Base-by-base conservation (phyloP, 2,329 filamentous ascomycete species). In the Torrubiella hemipterigena region DNA sequence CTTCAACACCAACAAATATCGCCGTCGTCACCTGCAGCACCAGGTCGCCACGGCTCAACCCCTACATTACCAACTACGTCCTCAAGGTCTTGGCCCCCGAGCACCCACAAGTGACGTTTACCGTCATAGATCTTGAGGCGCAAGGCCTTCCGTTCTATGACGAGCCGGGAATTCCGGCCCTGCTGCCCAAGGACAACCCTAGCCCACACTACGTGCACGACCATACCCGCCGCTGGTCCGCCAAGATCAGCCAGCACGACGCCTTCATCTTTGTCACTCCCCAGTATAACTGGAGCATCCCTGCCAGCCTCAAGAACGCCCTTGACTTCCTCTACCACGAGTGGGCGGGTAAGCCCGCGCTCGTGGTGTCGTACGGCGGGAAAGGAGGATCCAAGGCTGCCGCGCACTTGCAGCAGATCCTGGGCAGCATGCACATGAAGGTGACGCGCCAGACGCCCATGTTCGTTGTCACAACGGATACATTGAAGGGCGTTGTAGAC, bases 271-370 rank as follows among this genome's bases (percentile, higher is more conserved):
- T 69, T 29, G 58, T 70, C 26, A 56, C 61, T n/a, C 59, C 64
- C 2, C 61, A 70, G 46, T 77, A 76, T 44, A 76, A 77, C 52
- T 65, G 54, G 45, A 61, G 67, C 16, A 50, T 73, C 6, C 55
- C 71, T 0, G 69, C 63, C 0, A 59, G 54, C 6, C 50, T 69
- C 29, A 77, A 77, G 55, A 78, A 76, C 43, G 71, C 73, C 6
- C 60, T 78, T 33, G 73, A 77, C 45, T 77, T 72, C 42, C 56
- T 78, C 1, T 64, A 59, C 41, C 52, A 74, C 41, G 71, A 75
- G 44, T 75, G 69, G 66, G 59, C 49, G 16, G 66, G 61, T 7
- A 75, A 75, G 46, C 64, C 69, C 0, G 59, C 58, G 13, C 51
- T 54, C 28, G 55, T 76, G 34, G 58, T 77, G 17, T 66, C 58